Evolutionary conservation across 2,329 filamentous ascomycete genomes (phyloP).

Genomic region (Beauveria sp.): DNA sequence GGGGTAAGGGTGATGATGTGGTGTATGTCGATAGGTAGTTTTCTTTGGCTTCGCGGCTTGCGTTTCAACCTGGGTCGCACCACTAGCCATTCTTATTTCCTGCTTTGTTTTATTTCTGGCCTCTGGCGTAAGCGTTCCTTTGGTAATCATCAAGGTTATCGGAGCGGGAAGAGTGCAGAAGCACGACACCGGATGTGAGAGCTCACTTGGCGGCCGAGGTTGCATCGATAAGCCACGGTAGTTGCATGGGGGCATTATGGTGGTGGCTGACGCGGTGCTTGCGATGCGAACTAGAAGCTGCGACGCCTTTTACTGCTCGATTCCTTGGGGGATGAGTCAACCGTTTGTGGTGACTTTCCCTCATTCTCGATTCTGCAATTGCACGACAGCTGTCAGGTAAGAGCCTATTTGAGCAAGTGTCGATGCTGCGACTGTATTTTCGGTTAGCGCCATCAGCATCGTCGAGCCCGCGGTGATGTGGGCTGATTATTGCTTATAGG

Average conservation of each 20-base stretch:
- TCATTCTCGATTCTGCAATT: not conserved
- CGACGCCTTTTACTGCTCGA: not conserved
- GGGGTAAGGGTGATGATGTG: not conserved
- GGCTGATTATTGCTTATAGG: not conserved
- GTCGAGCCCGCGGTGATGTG: not conserved
- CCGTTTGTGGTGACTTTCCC: not conserved
- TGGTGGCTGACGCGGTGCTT: conserved; percentile 8
- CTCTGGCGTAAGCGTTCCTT: too few species aligned
- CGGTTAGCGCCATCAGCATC: not conserved
- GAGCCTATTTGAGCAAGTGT: not conserved
- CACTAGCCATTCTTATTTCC: not conserved
- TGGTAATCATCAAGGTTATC: too few species aligned
- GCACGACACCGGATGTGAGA: not conserved
- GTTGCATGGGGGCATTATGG: not conserved
- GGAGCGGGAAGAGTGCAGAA: not conserved
- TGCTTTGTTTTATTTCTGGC: too few species aligned
- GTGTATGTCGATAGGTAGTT: not conserved
- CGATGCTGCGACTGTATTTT: not conserved
- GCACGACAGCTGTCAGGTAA: not conserved
- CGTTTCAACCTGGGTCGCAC: not conserved
- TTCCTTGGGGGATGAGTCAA: not conserved
- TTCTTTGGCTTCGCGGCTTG: not conserved
- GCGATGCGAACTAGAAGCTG: conserved; percentile 4
- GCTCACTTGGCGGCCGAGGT: not conserved
- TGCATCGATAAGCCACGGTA: not conserved